Evolutionary conservation across 164 flowering plant genomes (phyloP), one percentile per base, ranked within the genome.

Genomic region (Umbellularia californica): DNA sequence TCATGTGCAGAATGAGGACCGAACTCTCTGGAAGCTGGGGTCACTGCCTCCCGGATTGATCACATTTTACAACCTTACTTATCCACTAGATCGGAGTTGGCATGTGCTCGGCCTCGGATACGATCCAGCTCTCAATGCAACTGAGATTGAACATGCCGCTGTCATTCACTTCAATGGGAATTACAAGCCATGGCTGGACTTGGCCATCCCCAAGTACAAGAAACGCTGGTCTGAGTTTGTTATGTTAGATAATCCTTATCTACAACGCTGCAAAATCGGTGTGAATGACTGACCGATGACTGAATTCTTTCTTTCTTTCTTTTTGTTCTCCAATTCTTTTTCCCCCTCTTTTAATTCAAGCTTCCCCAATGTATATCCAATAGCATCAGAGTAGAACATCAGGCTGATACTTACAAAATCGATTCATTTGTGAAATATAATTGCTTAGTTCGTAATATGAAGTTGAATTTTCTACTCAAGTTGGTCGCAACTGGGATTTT

Each of bases 1-100:
- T 68, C 28, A 73, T 70, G 63, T 86, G 86, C 88, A 95, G 99
- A 96, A 94, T 79, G 97, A 90, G 82, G 92, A 92, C 65, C 86
- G 97, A 70, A 94, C 95, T 58, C 89, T 96, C 0, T 96, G 99
- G 99, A 96, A 96, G 76, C 95, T 95, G 28, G 99, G 99, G 0
- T 83, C 98, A 2, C 79, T 93, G 79, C 99, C 99, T 2, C 99
- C 98, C 0, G 99, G 99, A 17, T 82, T 95, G 83, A 95, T 93
- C 72, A 93, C 99, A 19, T 95, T 95, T 79, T 92, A 94, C 83
- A 96, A 96, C 80, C 85, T 92, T 75, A 94, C 98, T 5, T 83
- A 88, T 79, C 97, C 98, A 7, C 78, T 96, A 66, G 91, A 91
- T 27, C 87, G 95, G 71, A 81, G 85, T 73, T 96, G 99, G 99